Conservation (phyloP, 2,329 filamentous ascomycete species). For the Ophiostoma fasciatum region DNA sequence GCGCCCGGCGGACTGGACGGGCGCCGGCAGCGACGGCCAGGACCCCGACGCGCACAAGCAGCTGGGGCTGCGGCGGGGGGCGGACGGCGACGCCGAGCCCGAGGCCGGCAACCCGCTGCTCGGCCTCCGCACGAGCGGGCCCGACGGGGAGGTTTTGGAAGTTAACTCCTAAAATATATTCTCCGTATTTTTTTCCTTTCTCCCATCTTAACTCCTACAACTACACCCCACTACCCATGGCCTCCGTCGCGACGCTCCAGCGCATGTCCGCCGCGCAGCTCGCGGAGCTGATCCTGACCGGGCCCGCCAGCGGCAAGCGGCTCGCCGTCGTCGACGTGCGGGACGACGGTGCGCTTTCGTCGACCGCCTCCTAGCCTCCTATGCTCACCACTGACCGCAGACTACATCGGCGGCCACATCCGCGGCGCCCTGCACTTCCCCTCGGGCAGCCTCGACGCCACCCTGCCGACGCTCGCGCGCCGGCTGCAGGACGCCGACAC, state of each 20-base stretch:
- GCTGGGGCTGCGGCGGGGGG: conserved; percentile 55
- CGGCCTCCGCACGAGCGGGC: no score
- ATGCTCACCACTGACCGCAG: conserved; percentile 26
- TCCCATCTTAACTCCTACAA: no score
- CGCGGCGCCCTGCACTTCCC: conserved; percentile 62
- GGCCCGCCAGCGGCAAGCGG: conserved; percentile 25
- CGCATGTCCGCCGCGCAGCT: conserved; percentile 57
- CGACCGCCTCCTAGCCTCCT: neutral
- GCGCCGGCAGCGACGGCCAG: conserved; percentile 38
- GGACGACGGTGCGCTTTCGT: conserved; percentile 56
- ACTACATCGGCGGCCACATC: conserved; percentile 88
- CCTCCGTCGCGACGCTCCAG: conserved; percentile 46
- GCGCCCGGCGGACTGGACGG: conserved; percentile 60
- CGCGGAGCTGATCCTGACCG: conserved; percentile 45
- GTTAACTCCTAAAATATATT: no score
- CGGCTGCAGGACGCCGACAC: conserved; percentile 61
- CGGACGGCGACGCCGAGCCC: no score
- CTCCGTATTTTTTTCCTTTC: no score
- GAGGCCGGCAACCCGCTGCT: no score
- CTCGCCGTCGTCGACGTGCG: conserved; percentile 80
- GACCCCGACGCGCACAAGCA: conserved; percentile 41
- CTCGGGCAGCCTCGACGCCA: conserved; percentile 54
- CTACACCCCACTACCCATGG: no score
- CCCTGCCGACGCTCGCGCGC: conserved; percentile 69
- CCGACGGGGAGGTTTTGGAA: no score